Conservation (phyloP, 805 yeast species). For the Kuraishia floccosa region DNA sequence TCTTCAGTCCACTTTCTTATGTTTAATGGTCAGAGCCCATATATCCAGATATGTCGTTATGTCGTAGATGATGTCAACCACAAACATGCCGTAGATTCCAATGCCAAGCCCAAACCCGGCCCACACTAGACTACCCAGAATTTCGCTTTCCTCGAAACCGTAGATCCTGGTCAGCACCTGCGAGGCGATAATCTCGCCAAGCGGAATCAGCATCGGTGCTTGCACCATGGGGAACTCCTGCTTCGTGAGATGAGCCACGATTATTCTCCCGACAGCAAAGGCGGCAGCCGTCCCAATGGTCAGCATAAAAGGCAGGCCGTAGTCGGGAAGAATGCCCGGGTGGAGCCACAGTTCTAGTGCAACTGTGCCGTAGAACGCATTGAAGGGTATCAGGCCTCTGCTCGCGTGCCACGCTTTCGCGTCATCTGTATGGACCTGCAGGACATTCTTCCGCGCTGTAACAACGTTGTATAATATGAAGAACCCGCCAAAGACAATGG, state of each 20-base stretch:
- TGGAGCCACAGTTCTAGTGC: constrained; percentile 33
- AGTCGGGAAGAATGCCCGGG: constrained; percentile 35
- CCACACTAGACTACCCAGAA: constrained; percentile 46
- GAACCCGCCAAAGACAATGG: constrained; percentile 38
- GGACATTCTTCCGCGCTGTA: constrained; percentile 56
- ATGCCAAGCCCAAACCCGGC: constrained; percentile 55
- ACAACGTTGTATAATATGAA: constrained; percentile 53
- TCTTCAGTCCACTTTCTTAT: constrained; percentile 37
- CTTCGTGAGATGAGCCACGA: constrained; percentile 73
- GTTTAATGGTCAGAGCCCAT: constrained; percentile 75
- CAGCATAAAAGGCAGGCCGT: constrained; percentile 45
- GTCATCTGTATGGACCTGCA: constrained; percentile 28
- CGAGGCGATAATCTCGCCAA: constrained; percentile 29
- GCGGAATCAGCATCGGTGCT: constrained; percentile 60
- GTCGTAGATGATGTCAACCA: constrained; percentile 68
- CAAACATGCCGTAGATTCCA: constrained; percentile 60
- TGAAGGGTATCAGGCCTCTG: constrained; percentile 59
- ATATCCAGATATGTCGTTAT: constrained; percentile 77
- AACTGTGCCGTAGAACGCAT: constrained; percentile 37
- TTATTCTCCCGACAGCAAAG: constrained; percentile 83
- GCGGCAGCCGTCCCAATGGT: constrained; percentile 74
- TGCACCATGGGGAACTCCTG: constrained; percentile 69
- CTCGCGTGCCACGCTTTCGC: constrained; percentile 26
- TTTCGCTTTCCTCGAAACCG: constrained; percentile 24
- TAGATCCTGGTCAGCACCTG: constrained; percentile 22